phyloP scores from a whole-genome alignment of 371 early-diverging fungal genomes.

The Vairimorpha necatrix region DNA sequence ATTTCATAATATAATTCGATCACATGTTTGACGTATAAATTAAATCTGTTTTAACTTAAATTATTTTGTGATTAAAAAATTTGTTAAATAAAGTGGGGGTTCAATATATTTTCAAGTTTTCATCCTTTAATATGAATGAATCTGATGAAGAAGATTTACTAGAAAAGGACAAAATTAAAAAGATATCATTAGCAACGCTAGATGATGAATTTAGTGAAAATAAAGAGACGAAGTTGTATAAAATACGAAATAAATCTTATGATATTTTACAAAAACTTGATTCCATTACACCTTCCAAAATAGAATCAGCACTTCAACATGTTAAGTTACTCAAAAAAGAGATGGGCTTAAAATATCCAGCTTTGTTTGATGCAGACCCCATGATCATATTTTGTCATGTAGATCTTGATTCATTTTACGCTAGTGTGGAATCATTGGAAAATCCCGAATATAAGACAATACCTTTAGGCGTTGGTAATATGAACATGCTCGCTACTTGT shows the following conservation, averaged over 20 bases:
- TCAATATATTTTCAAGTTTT: no score
- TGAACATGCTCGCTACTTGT: constrained; percentile 67
- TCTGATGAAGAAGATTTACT: neutral
- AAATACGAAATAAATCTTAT: constrained; percentile 11
- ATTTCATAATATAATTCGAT: no score
- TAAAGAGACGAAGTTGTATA: constrained; percentile 20
- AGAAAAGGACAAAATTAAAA: neutral
- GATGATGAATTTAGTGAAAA: constrained; percentile 33
- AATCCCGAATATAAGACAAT: constrained; percentile 68
- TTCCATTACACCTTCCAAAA: neutral
- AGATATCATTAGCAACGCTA: neutral
- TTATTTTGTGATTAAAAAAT: no score
- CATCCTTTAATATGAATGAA: neutral
- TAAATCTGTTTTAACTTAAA: no score
- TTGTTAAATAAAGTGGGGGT: no score
- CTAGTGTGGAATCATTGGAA: constrained; percentile 71
- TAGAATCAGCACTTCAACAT: neutral
- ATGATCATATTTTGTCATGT: constrained; percentile 66
- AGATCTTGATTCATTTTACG: constrained; percentile 87
- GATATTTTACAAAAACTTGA: neutral
- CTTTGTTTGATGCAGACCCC: constrained; percentile 14
- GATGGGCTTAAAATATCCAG: constrained; percentile 31
- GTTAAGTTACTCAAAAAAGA: neutral
- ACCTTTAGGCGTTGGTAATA: constrained; percentile 59
- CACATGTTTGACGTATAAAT: no score